phyloP scores from a whole-genome alignment of 805 yeast genomes.

The Saccharomyces kudriavzevii region DNA sequence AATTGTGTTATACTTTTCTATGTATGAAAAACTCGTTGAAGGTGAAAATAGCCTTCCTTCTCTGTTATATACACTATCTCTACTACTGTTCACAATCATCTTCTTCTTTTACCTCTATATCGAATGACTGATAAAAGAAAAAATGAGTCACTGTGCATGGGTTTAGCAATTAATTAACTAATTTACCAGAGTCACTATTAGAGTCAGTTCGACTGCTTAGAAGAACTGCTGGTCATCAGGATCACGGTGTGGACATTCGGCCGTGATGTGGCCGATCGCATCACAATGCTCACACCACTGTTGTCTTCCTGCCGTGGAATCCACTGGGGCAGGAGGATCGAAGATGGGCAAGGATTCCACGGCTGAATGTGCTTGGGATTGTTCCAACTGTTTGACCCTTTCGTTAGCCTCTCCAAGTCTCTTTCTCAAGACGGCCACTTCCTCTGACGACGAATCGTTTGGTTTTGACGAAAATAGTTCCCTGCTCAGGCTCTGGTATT shows the following conservation, averaged over 20 bases:
- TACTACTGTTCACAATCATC: not conserved
- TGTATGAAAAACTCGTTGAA: not conserved
- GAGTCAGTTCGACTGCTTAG: not conserved
- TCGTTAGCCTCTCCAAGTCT: slow-evolving; percentile 25
- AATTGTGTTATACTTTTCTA: not conserved
- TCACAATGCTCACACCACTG: slow-evolving; percentile 95
- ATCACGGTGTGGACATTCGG: slow-evolving; percentile 75
- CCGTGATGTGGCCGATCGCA: slow-evolving; percentile 76
- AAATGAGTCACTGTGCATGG: slow-evolving; percentile 3
- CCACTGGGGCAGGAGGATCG: slow-evolving; percentile 15
- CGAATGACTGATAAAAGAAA: slow-evolving; percentile 1
- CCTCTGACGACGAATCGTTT: slow-evolving; percentile 3
- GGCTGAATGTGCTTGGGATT: slow-evolving; percentile 5
- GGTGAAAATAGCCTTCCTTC: not conserved
- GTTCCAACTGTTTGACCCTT: slow-evolving; percentile 13
- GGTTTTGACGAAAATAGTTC: slow-evolving; percentile 19
- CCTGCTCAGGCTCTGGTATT: slow-evolving; percentile 19
- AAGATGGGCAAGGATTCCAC: slow-evolving; percentile 23
- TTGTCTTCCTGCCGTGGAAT: slow-evolving; percentile 65
- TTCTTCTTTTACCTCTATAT: not conserved
- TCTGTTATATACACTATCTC: not conserved
- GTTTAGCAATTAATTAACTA: not conserved
- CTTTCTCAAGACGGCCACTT: slow-evolving; percentile 26
- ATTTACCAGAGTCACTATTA: not conserved
- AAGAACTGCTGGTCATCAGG: slow-evolving; percentile 7